Evolutionary conservation across 2,329 filamentous ascomycete species (phyloP).

Genomic region (Mycogone perniciosa): DNA sequence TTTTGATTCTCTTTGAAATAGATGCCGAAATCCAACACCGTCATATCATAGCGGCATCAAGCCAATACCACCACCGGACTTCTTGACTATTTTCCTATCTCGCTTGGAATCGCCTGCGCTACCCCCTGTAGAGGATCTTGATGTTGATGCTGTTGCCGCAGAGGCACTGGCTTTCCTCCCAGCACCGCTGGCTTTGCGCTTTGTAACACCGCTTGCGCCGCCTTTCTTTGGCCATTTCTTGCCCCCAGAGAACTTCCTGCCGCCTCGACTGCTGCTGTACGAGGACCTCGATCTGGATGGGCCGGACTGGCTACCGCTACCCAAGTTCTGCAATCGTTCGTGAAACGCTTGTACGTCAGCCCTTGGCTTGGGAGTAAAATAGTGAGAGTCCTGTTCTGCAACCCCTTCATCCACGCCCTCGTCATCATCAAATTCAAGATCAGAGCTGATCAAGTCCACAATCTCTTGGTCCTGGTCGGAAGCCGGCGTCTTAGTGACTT

Average conservation of each 20-base stretch:
- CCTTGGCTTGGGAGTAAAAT: slow-evolving; percentile 32
- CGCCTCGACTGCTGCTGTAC: slow-evolving; percentile 21
- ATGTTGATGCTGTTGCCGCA: slow-evolving; percentile 9
- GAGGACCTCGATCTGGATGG: slow-evolving; percentile 21
- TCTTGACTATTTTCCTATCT: slow-evolving; percentile 27
- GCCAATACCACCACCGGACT: slow-evolving; percentile 30
- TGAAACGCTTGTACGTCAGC: slow-evolving; percentile 31
- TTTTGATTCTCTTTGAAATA: not conserved
- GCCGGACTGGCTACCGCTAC: slow-evolving; percentile 21
- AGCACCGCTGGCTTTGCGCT: slow-evolving; percentile 25
- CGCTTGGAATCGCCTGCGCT: slow-evolving; percentile 17
- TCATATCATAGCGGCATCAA: slow-evolving; percentile 31
- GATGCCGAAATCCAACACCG: not conserved
- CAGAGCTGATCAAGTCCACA: slow-evolving; percentile 51
- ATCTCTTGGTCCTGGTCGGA: slow-evolving; percentile 34
- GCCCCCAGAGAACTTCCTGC: slow-evolving; percentile 23
- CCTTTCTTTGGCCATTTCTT: slow-evolving; percentile 26
- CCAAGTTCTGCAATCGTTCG: slow-evolving; percentile 24
- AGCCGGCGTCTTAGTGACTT: slow-evolving; percentile 14
- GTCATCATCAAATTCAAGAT: slow-evolving; percentile 32
- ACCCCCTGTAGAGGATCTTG: slow-evolving; percentile 16
- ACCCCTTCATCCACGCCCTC: slow-evolving; percentile 31
- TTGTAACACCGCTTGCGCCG: slow-evolving; percentile 22
- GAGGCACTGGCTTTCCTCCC: slow-evolving; percentile 27
- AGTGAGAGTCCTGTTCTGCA: slow-evolving; percentile 40